Percentiles rank a stretch among this genome's conserved stretches.
Conservation (phyloP, 345 rosid species). For the Dipteronia sinensis region DNA sequence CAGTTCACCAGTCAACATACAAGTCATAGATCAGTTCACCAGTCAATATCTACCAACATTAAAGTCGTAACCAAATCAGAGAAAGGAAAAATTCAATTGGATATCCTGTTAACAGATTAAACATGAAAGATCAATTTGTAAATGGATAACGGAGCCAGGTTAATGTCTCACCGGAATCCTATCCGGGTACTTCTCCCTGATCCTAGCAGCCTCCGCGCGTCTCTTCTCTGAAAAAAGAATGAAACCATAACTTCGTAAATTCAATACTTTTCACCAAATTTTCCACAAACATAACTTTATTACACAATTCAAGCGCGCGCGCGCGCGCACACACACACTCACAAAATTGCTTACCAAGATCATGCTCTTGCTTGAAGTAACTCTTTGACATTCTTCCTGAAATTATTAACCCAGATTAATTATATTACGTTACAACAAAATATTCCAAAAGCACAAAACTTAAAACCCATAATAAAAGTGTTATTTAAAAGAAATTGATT, state of each 20-base stretch:
- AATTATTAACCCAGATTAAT: slow-evolving; percentile 10
- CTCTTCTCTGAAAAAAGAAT: slow-evolving; percentile 74
- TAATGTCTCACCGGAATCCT: slow-evolving; percentile 80
- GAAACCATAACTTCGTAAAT: slow-evolving; percentile 9
- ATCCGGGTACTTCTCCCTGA: slow-evolving; percentile 91
- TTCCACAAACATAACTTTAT: background rate
- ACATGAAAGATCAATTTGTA: background rate
- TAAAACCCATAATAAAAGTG: background rate
- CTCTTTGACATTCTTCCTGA: slow-evolving; percentile 72
- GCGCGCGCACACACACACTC: background rate
- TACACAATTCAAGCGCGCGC: background rate
- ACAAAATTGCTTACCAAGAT: slow-evolving; percentile 49
- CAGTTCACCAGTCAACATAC: background rate
- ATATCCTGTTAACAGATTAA: background rate
- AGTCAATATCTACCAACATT: background rate
- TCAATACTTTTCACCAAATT: background rate
- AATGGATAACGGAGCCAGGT: background rate
- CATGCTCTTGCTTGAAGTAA: slow-evolving; percentile 95
- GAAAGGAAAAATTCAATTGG: background rate
- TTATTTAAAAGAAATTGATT: background rate
- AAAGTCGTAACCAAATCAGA: background rate
- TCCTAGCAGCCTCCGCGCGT: slow-evolving; percentile 91
- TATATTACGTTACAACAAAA: background rate
- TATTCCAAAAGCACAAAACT: background rate
- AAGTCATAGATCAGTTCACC: background rate